Percentiles rank a stretch among this genome's conserved stretches.
Conservation (phyloP, 139 green algal genomes). For the Mychonastes homosphaera region DNA sequence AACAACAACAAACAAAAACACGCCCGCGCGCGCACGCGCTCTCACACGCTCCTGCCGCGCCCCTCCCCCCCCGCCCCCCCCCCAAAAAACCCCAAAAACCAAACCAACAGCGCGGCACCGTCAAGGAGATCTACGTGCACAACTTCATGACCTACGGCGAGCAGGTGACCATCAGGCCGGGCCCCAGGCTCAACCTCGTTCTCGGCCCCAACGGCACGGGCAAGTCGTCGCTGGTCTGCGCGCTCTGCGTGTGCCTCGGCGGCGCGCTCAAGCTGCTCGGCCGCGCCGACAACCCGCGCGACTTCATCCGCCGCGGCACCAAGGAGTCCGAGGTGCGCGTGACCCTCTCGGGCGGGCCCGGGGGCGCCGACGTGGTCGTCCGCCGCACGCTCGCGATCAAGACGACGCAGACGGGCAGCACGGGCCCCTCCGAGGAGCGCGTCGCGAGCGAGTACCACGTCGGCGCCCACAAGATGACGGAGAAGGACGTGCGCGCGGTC, state of each 20-base stretch:
- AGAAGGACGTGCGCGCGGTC: slow-evolving; percentile 47
- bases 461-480: slow-evolving; percentile 22
- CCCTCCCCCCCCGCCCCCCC: too few relatives aligned
- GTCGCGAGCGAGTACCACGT: background rate
- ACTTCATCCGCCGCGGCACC: slow-evolving; percentile 65
- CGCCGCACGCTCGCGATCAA: slow-evolving; percentile 7
- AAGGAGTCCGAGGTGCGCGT: slow-evolving; percentile 50
- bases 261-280: slow-evolving; percentile 63
- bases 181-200: slow-evolving; percentile 81
- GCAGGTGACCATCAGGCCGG: slow-evolving; percentile 46
- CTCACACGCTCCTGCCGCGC: too few relatives aligned
- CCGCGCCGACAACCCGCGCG: slow-evolving; percentile 58
- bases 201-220: slow-evolving; percentile 91
- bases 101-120: slow-evolving; percentile 15
- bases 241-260: slow-evolving; percentile 76
- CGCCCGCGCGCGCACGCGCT: too few relatives aligned
- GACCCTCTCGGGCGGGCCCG: slow-evolving; percentile 41
- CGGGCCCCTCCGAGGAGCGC: background rate
- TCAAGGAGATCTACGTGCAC: slow-evolving; percentile 44
- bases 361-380: slow-evolving; percentile 24
- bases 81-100: too few relatives aligned
- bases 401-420: background rate
- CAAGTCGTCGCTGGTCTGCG: slow-evolving; percentile 88
- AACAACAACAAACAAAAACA: too few relatives aligned
- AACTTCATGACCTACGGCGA: slow-evolving; percentile 80